Percentiles rank a stretch among this genome's conserved stretches.
phyloP scores from a whole-genome alignment of 2,329 filamentous ascomycete species.

The Fusarium paranaense region DNA sequence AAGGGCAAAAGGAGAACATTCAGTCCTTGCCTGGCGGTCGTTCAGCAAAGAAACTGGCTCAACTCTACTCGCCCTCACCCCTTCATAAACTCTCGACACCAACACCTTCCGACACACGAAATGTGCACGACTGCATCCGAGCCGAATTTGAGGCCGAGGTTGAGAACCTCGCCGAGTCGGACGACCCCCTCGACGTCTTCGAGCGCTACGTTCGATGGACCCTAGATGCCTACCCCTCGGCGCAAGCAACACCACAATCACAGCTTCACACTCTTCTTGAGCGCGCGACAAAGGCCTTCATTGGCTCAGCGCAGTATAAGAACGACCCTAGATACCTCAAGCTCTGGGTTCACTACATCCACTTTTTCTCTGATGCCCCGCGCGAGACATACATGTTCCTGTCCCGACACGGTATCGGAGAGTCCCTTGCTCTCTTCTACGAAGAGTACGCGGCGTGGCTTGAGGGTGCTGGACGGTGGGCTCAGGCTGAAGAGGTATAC shows the following conservation, averaged over 20 bases:
- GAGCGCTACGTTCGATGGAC: constrained; percentile 99
- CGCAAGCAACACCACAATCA: constrained; percentile 92
- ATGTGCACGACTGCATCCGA: constrained; percentile 82
- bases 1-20: constrained; percentile 98
- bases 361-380: constrained; percentile 91
- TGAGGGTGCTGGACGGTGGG: constrained; percentile 84
- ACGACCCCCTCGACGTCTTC: constrained; percentile 95
- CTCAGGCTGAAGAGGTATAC: constrained; percentile 94
- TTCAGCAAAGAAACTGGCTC: constrained; percentile 88
- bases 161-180: constrained; percentile 81
- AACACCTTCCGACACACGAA: constrained; percentile 78
- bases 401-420: constrained; percentile 87
- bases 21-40: constrained; percentile 88
- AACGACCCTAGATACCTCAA: constrained; percentile 95
- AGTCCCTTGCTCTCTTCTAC: constrained; percentile 90
- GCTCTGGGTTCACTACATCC: constrained; percentile 94
- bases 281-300: constrained; percentile 90
- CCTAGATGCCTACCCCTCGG: constrained; percentile 91
- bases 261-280: constrained; percentile 90
- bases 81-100: constrained; percentile 69
- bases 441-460: constrained; percentile 97
- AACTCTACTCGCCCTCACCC: constrained; percentile 78
- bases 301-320: constrained; percentile 87
- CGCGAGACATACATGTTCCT: constrained; percentile 94
- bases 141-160: constrained; percentile 90